Base-by-base conservation (phyloP, 345 rosid species). In the Pistacia integerrima region DNA sequence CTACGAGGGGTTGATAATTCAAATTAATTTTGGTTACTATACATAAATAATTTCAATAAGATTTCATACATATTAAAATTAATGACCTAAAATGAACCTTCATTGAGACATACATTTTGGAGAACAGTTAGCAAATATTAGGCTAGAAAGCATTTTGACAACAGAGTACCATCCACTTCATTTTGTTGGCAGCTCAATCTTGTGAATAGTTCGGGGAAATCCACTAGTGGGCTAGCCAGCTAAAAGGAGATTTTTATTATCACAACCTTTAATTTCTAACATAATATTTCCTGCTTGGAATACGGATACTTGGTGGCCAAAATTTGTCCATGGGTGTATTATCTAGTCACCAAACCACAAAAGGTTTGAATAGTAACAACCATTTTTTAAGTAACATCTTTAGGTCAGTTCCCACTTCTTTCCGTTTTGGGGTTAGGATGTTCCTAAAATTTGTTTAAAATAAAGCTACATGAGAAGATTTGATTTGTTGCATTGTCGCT, bases 271-370 rank as follows among this genome's bases (percentile, higher is more conserved):
- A 64, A 41, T 41, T 6, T 67, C 10, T 20, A 67, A 67, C 57
- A 13, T 14, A 25, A 30, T 30, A 30, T 30, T 49, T 68, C 30
- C 11, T 33, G 48, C 49, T 20, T 36, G 16, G 38, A n/a, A 35
- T 4, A 25, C 4, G 41, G 28, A 49, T 36, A 48, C 59, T 72
- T 76, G 71, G 46, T 72, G 80, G 70, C 74, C 72, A 67, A 80
- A 76, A 67, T 44, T 16, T 76, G 62, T 55, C 77, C 80, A 52
- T 8, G 33, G n/a, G 16, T 61, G 22, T 69, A 54, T 58, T 64
- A 33, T 22, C 9, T 57, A 52, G 18, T 57, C 62, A 17, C 60
- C 57, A 8, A 75, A 67, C 64, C 36, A 16, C 22, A 66, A 20
- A 57, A 22, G 54, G 22, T 14, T 63, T 67, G 46, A 58, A 36